Evolutionary conservation across 2,329 filamentous ascomycete species (phyloP).

Genomic region (Aspergillus texensis): DNA sequence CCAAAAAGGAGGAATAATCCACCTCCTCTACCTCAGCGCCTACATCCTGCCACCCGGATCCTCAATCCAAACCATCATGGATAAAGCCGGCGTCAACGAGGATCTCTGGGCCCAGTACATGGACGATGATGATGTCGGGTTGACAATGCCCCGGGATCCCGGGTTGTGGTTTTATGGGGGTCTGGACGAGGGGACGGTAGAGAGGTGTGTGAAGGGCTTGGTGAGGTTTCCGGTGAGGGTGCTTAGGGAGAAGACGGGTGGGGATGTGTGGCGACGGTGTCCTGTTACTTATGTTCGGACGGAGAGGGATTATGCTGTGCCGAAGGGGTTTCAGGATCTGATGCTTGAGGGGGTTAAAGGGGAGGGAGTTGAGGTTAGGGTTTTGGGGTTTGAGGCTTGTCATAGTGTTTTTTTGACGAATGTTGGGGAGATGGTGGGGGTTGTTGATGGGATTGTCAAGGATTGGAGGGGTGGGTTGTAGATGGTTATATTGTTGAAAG

Average conservation of each 20-base stretch:
- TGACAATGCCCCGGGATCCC: conserved; percentile 4
- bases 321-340: conserved; percentile 16
- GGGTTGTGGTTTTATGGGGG: conserved; percentile 2
- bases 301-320: conserved; percentile 15
- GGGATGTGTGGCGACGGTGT: conserved; percentile 14
- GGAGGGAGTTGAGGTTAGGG: conserved; percentile 11
- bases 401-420: conserved; percentile 21
- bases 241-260: not conserved
- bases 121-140: not conserved
- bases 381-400: conserved; percentile 18
- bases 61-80: not conserved
- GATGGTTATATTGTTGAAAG: no score
- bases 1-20: not conserved
- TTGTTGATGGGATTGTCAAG: conserved; percentile 12
- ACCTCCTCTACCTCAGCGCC: not conserved
- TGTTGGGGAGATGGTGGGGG: conserved; percentile 16
- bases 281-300: conserved; percentile 21
- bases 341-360: conserved; percentile 15
- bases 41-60: not conserved
- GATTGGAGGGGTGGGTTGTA: conserved; percentile 15
- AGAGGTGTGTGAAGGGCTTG: not conserved
- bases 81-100: not conserved
- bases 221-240: conserved; percentile 8
- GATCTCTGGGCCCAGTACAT: conserved; percentile 12
- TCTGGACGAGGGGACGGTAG: not conserved